These are phyloP conservation scores for Pyricularia sp. DNA, from an alignment of 2,329 filamentous ascomycete genomes.

Conservation along the genomic window DNA sequence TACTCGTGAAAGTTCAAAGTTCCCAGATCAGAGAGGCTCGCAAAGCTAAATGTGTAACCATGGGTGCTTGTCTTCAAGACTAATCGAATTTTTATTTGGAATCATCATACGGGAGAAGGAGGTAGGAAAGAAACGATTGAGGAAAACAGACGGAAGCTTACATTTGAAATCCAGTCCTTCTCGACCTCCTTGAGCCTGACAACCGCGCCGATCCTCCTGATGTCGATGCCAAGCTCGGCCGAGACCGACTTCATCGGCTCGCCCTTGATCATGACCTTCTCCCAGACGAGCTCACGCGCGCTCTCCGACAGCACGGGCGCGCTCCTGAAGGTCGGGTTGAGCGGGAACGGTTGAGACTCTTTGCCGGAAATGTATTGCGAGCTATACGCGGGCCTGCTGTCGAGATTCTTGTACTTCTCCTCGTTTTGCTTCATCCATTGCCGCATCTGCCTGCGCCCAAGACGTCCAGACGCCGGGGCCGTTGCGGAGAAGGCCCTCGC, in stretches of 20 bases:
- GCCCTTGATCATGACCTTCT: constrained; percentile 54
- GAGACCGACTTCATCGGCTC: constrained; percentile 68
- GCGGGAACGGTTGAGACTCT: constrained; percentile 52
- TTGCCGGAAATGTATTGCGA: no score
- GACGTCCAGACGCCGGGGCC: background rate
- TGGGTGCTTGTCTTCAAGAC: constrained; percentile 91
- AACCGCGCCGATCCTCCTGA: constrained; percentile 76
- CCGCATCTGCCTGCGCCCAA: background rate
- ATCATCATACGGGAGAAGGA: constrained; percentile 40
- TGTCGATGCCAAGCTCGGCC: constrained; percentile 67
- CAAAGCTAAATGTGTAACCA: constrained; percentile 80
- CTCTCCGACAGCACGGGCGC: constrained; percentile 65
- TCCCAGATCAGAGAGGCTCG: constrained; percentile 59
- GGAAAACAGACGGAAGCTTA: constrained; percentile 37
- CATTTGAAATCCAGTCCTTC: constrained; percentile 65
- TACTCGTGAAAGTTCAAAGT: background rate
- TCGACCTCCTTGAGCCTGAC: constrained; percentile 81
- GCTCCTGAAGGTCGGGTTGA: constrained; percentile 62
- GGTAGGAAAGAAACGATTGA: background rate
- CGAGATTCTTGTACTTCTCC: background rate
- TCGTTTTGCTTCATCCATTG: background rate
- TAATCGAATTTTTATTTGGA: constrained; percentile 80
- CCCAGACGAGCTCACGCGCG: constrained; percentile 65
- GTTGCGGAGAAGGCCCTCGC: constrained; percentile 5
- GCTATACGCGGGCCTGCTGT: background rate